phyloP scores from a whole-genome alignment of 2,329 filamentous ascomycete genomes.

The Boeremia lycopersici region DNA sequence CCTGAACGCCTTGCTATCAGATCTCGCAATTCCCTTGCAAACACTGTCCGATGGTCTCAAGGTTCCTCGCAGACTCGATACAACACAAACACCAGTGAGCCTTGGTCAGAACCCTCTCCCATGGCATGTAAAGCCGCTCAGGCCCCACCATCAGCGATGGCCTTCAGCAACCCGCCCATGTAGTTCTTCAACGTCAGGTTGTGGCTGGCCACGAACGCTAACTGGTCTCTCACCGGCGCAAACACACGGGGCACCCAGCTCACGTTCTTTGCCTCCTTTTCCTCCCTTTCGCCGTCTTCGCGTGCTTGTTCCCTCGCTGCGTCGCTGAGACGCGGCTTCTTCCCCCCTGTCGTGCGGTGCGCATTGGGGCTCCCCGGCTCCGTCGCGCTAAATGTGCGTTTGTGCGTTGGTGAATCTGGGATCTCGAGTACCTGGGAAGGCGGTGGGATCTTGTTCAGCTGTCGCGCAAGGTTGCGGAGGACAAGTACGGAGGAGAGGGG shows the following conservation, averaged over 20 bases:
- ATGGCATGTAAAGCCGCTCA: slow-evolving; percentile 5
- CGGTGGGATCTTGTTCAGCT: slow-evolving; percentile 47
- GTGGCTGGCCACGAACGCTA: slow-evolving; percentile 73
- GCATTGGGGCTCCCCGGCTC: slow-evolving; percentile 33
- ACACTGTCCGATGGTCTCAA: not conserved
- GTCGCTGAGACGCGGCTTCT: slow-evolving; percentile 50
- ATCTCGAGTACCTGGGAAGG: slow-evolving; percentile 31
- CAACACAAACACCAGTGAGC: not conserved
- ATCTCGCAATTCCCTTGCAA: not conserved
- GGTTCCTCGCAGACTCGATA: not conserved
- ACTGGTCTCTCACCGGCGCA: slow-evolving; percentile 65
- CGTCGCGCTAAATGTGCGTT: slow-evolving; percentile 38
- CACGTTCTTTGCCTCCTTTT: slow-evolving; percentile 57
- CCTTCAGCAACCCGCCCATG: slow-evolving; percentile 44
- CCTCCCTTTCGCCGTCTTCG: slow-evolving; percentile 47
- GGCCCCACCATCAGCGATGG: slow-evolving; percentile 42
- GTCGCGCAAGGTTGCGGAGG: slow-evolving; percentile 74
- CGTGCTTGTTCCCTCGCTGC: slow-evolving; percentile 37
- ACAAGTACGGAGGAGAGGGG: slow-evolving; percentile 80
- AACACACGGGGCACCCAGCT: slow-evolving; percentile 74
- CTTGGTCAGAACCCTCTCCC: not conserved
- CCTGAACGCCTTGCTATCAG: slow-evolving; percentile 12
- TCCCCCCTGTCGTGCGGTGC: slow-evolving; percentile 44
- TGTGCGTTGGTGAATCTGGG: slow-evolving; percentile 38
- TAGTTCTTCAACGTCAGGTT: slow-evolving; percentile 57